These are phyloP conservation scores for Phytomonas francai DNA, from an alignment of 208 protist species.

Conservation along the genomic window DNA sequence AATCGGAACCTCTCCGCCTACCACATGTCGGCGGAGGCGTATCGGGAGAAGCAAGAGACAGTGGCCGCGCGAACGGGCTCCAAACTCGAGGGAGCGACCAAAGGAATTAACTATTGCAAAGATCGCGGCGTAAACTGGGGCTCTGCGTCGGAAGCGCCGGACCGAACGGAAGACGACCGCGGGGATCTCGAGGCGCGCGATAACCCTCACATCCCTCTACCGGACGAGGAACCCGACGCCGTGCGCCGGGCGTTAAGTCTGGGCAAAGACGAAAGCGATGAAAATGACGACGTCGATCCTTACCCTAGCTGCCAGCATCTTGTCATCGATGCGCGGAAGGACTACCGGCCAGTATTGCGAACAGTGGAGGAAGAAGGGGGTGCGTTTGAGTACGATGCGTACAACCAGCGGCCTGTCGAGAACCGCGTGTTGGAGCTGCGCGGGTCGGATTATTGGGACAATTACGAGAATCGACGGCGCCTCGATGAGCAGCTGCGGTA, in stretches of 20 bases:
- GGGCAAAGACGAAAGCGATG: background rate
- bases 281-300: background rate
- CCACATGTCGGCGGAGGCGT: constrained; percentile 51
- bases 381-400: constrained; percentile 50
- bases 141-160: background rate
- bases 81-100: background rate
- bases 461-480: constrained; percentile 26
- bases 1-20: constrained; percentile 40
- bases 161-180: background rate
- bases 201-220: constrained; percentile 62
- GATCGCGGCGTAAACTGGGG: background rate
- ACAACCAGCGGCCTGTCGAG: constrained; percentile 51
- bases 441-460: constrained; percentile 65
- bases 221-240: too few relatives aligned
- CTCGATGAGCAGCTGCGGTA: constrained; percentile 36
- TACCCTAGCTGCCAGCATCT: constrained; percentile 9
- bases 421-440: constrained; percentile 35
- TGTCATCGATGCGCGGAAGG: constrained; percentile 28
- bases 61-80: background rate
- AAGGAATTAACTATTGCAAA: constrained; percentile 17
- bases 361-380: constrained; percentile 15
- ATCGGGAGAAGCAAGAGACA: constrained; percentile 25
- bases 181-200: constrained; percentile 25
- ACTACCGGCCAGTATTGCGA: constrained; percentile 28
- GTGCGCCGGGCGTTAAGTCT: too few relatives aligned